These are phyloP conservation scores for Fraxinus floribunda DNA, from an alignment of 305 asterid genomes.

Conservation along the genomic window DNA sequence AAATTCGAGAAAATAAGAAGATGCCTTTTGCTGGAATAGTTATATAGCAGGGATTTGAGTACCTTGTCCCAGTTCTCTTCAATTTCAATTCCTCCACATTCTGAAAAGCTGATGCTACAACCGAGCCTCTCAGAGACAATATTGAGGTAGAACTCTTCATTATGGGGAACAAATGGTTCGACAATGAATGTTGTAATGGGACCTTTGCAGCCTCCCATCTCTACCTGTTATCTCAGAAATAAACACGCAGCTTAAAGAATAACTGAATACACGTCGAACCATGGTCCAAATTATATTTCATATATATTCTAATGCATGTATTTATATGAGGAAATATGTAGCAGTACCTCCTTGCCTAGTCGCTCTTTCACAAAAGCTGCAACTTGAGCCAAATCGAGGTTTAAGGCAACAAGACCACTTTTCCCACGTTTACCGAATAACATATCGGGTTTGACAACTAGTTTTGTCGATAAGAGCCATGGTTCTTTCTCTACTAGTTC, in stretches of 20 bases:
- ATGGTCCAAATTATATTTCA: background rate
- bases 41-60: background rate
- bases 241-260: slow-evolving; percentile 1
- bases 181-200: slow-evolving; percentile 90
- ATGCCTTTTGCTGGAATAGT: slow-evolving; percentile 7
- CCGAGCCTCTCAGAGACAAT: slow-evolving; percentile 93
- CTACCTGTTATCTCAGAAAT: slow-evolving; percentile 50
- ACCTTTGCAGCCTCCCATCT: slow-evolving; percentile 95
- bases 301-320: background rate
- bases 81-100: slow-evolving; percentile 95
- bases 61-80: slow-evolving; percentile 99
- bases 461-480: slow-evolving; percentile 77
- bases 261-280: background rate
- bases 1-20: background rate
- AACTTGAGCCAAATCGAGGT: slow-evolving; percentile 86
- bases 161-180: slow-evolving; percentile 87
- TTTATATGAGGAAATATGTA: background rate
- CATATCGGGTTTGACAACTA: slow-evolving; percentile 97
- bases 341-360: slow-evolving; percentile 78
- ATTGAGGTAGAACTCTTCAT: slow-evolving; percentile 77
- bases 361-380: slow-evolving; percentile 77
- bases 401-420: slow-evolving; percentile 89
- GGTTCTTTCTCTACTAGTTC: slow-evolving; percentile 75
- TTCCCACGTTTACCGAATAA: slow-evolving; percentile 94
- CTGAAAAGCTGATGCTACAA: slow-evolving; percentile 89